Percentiles rank a stretch among this genome's conserved stretches.
These are phyloP conservation scores for Karstenula rhodostoma DNA, from an alignment of 2,329 filamentous ascomycete species.

Conservation along the genomic window DNA sequence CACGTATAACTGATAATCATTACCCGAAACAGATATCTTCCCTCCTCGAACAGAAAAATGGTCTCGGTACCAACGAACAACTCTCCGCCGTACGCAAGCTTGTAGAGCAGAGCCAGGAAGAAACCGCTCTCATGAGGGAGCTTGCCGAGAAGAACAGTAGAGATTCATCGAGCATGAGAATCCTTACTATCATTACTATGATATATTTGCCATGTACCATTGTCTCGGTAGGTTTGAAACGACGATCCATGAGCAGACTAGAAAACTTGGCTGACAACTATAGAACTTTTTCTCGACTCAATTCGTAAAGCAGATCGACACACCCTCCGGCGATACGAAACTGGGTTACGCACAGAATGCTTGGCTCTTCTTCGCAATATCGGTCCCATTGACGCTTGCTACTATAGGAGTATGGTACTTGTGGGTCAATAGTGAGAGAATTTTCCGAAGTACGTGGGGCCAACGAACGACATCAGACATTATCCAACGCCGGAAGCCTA, in stretches of 20 bases:
- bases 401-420: slow-evolving; percentile 31
- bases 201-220: slow-evolving; percentile 36
- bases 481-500: background rate
- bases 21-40: slow-evolving; percentile 25
- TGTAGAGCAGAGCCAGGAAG: slow-evolving; percentile 26
- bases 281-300: slow-evolving; percentile 38
- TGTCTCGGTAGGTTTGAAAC: slow-evolving; percentile 24
- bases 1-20: background rate
- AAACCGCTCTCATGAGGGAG: slow-evolving; percentile 29
- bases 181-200: slow-evolving; percentile 36
- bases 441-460: slow-evolving; percentile 6
- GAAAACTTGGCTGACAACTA: background rate
- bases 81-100: slow-evolving; percentile 16
- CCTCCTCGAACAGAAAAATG: slow-evolving; percentile 27
- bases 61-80: slow-evolving; percentile 20
- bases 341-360: slow-evolving; percentile 28
- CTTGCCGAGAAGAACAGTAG: slow-evolving; percentile 32
- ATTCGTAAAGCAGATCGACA: slow-evolving; percentile 29
- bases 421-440: slow-evolving; percentile 24
- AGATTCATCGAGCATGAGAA: slow-evolving; percentile 33
- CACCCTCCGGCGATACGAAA: slow-evolving; percentile 10
- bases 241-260: background rate
- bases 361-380: slow-evolving; percentile 36
- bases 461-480: background rate
- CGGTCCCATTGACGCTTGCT: slow-evolving; percentile 29